Base-by-base conservation (phyloP, 768 basidiomycete species). In the Termitomyces sp. region DNA sequence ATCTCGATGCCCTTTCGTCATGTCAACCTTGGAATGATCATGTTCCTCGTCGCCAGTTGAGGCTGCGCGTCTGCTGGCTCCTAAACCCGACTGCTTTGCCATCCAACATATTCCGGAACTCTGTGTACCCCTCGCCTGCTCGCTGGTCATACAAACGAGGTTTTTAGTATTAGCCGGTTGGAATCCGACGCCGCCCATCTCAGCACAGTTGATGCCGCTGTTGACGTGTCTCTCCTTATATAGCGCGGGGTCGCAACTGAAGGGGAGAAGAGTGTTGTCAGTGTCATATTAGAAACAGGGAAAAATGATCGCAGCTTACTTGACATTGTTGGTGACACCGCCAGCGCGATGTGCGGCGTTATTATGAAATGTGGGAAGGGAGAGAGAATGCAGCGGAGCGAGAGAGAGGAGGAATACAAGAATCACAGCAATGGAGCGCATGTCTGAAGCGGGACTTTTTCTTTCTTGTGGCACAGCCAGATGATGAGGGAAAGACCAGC, bases 401-500 rank as follows among this genome's bases (percentile, higher is more conserved):
- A 56, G 29, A 24, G 54, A 36, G 22, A 49, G 10, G 9, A 60
- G 29, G 10, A n/a, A 20, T 10, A 41, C 16, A 28, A 55, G n/a
- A 20, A 55, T 29, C 22, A 45, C 12, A 37, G 44, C 20, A 45
- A 50, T 24, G 51, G 41, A 51, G 29, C 48, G 58, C 54, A 59
- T 59, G 16, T 41, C 8, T 39, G 51, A 7, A 15, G 34, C n/a
- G 10, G 45, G n/a, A 37, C 33, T 26, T 26, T 33, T n/a, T 29
- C 9, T 41, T 39, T 36, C 15, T 4, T 20, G 22, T 49, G 33
- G 55, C 45, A 31, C 48, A 36, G 45, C 54, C 37, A 29, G 8
- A 34, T 16, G 22, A 31, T 4, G 20, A 22, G 51, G 41, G 51
- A 60, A 56, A 52, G 54, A 51, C 50, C 59, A 51, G 54, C 54